These are phyloP conservation scores for Mesotaenium endlicherianum DNA, from an alignment of 139 green algal genomes.

Conservation along the genomic window DNA sequence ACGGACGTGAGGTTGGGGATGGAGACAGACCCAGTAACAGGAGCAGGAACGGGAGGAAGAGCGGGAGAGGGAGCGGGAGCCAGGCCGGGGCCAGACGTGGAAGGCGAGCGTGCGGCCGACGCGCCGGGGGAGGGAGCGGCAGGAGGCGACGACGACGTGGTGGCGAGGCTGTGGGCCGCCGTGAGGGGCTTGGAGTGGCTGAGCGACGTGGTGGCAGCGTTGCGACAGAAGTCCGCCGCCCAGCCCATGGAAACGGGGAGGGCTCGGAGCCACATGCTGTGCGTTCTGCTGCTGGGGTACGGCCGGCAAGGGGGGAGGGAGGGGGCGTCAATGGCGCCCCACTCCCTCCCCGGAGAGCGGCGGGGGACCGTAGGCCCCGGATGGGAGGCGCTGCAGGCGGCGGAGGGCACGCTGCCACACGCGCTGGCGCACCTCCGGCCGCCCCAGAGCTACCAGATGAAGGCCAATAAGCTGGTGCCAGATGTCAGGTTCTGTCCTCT, in stretches of 20 bases:
- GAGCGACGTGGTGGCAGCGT: not conserved
- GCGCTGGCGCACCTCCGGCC: not conserved
- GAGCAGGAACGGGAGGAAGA: not conserved
- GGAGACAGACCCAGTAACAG: too few species aligned
- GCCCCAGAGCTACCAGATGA: constrained; percentile 30
- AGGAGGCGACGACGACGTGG: not conserved
- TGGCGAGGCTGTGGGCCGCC: not conserved
- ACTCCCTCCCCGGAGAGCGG: not conserved
- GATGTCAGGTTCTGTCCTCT: constrained; percentile 1
- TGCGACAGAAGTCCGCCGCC: not conserved
- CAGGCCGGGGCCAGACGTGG: not conserved
- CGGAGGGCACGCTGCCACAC: not conserved
- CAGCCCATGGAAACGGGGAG: not conserved
- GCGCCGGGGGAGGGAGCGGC: not conserved
- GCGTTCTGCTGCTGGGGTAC: constrained; percentile 4
- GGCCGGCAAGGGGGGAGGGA: not conserved
- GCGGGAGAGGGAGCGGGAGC: not conserved
- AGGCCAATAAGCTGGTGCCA: not conserved
- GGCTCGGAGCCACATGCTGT: constrained; percentile 1
- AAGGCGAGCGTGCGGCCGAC: not conserved
- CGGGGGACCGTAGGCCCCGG: not conserved
- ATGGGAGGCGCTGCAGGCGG: not conserved
- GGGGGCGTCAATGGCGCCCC: not conserved
- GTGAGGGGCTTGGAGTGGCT: not conserved
- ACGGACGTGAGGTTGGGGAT: too few species aligned